Percentiles rank a stretch among this genome's conserved stretches.
phyloP scores from a whole-genome alignment of 768 basidiomycete genomes.

The Leccinum subgranulosum region DNA sequence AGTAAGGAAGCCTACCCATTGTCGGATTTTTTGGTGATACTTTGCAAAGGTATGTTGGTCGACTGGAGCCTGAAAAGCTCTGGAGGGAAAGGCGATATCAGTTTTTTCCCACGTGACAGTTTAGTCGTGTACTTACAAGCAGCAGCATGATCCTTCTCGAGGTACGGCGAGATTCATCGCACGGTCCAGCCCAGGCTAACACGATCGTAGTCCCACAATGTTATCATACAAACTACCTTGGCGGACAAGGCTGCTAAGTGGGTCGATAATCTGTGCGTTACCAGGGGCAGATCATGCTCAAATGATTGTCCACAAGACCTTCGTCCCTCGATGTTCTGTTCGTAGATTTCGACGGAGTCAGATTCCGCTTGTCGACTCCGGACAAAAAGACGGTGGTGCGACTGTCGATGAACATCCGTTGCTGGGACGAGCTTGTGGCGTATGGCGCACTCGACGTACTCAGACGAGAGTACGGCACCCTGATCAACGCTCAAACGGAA shows the following conservation, averaged over 20 bases:
- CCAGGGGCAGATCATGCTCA: constrained; percentile 3
- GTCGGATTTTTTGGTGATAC: constrained; percentile 15
- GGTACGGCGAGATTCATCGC: constrained; percentile 37
- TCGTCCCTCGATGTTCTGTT: constrained; percentile 91
- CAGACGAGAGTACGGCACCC: constrained; percentile 75
- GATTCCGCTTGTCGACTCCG: constrained; percentile 89
- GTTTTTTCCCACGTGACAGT: constrained; percentile 27
- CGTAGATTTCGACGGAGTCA: constrained; percentile 96
- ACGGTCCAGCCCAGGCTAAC: constrained; percentile 4
- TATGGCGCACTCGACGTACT: constrained; percentile 85
- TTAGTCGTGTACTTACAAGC: constrained; percentile 2
- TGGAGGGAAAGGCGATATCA: constrained; percentile 22
- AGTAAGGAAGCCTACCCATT: constrained; percentile 24
- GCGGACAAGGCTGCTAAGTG: constrained; percentile 86
- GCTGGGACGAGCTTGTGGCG: constrained; percentile 89
- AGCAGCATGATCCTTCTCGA: constrained; percentile 78
- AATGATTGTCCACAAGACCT: constrained; percentile 54
- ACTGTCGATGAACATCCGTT: constrained; percentile 95
- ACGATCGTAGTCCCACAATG: constrained; percentile 71
- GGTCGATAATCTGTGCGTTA: constrained; percentile 18
- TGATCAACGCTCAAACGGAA: constrained; percentile 68
- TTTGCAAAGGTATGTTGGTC: constrained; percentile 1
- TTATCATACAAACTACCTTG: constrained; percentile 89
- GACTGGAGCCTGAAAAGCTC: constrained; percentile 12
- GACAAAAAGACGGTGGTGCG: constrained; percentile 77